Evolutionary conservation across 768 basidiomycete species (phyloP).

Genomic region (Mycena chlorophos): DNA sequence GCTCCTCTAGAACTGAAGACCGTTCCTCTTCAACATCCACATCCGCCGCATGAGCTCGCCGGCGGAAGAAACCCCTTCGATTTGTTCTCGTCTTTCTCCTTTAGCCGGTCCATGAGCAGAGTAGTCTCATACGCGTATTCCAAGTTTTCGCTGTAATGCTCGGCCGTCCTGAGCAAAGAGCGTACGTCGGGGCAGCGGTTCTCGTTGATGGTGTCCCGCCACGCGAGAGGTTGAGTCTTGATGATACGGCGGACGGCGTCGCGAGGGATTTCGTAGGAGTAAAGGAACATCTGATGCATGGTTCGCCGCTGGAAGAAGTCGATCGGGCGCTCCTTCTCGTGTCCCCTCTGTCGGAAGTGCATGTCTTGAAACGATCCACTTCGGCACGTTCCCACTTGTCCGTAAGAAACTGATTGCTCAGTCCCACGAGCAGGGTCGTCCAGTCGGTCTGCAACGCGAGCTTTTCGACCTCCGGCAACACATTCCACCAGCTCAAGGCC

Average conservation of each 20-base stretch:
- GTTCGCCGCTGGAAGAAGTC: slow-evolving; percentile 8
- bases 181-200: background rate
- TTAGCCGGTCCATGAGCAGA: background rate
- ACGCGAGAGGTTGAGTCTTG: background rate
- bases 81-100: background rate
- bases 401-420: slow-evolving; percentile 1
- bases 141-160: background rate
- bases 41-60: background rate
- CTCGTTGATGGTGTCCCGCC: background rate
- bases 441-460: background rate
- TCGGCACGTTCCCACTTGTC: background rate
- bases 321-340: background rate
- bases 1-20: background rate
- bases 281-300: background rate
- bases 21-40: background rate
- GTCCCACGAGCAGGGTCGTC: background rate
- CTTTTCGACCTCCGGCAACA: background rate
- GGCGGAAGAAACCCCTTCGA: background rate
- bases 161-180: background rate
- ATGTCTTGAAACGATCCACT: slow-evolving; percentile 3
- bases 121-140: background rate
- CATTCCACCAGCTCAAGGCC: slow-evolving; percentile 4
- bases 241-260: background rate
- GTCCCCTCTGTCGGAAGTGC: slow-evolving; percentile 2
- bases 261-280: background rate